Conservation (phyloP, 768 basidiomycete genomes). For the Lentinula lateritia region DNA sequence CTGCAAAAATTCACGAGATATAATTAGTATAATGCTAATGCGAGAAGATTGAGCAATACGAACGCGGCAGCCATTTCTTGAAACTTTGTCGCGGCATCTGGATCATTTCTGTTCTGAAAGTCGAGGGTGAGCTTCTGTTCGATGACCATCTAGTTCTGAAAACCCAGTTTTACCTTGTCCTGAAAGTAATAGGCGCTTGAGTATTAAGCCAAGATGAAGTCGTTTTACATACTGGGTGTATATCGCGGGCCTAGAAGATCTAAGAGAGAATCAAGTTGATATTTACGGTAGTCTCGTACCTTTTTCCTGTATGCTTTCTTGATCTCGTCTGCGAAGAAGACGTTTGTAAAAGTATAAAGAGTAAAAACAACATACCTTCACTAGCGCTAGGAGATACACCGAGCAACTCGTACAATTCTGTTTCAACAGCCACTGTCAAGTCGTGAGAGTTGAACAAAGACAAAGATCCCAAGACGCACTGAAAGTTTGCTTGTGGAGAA, state of each 20-base stretch:
- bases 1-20: conserved; percentile 27
- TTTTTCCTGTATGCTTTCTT: conserved; percentile 94
- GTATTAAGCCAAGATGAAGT: conserved; percentile 5
- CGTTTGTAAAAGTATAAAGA: neutral
- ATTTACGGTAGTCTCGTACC: conserved; percentile 33
- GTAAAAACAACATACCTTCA: conserved; percentile 45
- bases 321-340: conserved; percentile 58
- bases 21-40: neutral
- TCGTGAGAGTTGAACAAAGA: conserved; percentile 6
- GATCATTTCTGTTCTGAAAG: conserved; percentile 80
- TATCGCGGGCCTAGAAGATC: conserved; percentile 66
- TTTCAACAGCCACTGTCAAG: conserved; percentile 62
- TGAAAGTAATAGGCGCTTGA: conserved; percentile 22
- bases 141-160: neutral
- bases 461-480: neutral
- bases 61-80: conserved; percentile 89
- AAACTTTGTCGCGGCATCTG: conserved; percentile 75
- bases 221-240: conserved; percentile 66
- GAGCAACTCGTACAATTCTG: conserved; percentile 82
- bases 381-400: conserved; percentile 66
- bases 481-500: neutral
- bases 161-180: conserved; percentile 57
- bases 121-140: neutral
- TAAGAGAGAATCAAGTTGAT: conserved; percentile 6
- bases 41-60: conserved; percentile 22